Evolutionary conservation across 306 rosid species (phyloP).

Genomic region (Abrus precatorius): DNA sequence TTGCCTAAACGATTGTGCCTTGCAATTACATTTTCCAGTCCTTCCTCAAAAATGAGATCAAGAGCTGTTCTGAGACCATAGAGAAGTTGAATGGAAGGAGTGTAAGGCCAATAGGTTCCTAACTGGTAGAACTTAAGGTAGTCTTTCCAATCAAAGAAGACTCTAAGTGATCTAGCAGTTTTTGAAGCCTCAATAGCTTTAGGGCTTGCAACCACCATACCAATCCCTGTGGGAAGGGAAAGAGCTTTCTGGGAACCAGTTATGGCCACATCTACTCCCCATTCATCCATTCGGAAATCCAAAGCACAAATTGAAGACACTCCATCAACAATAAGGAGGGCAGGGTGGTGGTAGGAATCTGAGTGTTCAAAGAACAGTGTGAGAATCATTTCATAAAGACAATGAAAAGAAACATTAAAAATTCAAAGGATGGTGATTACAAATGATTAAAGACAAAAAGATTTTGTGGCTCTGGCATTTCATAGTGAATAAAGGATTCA

Average conservation of each 20-base stretch:
- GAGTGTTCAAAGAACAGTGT: conserved; percentile 50
- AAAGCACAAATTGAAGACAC: conserved; percentile 98
- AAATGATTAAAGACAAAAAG: conserved; percentile 2
- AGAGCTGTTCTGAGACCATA: conserved; percentile 93
- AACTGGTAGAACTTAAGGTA: conserved; percentile 91
- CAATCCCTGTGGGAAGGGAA: conserved; percentile 97
- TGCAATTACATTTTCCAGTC: conserved; percentile 87
- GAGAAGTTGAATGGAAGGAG: conserved; percentile 92
- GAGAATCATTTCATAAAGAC: conserved; percentile 29
- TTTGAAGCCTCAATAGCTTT: conserved; percentile 91
- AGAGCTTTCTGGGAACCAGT: conserved; percentile 99
- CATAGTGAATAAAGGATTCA: conserved; percentile 26
- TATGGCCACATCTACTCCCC: conserved; percentile 98
- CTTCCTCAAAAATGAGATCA: conserved; percentile 96
- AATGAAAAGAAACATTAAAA: background rate
- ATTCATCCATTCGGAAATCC: conserved; percentile 99
- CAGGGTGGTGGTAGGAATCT: conserved; percentile 91
- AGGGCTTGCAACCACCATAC: conserved; percentile 92
- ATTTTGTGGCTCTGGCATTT: conserved; percentile 10
- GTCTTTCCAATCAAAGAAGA: conserved; percentile 97
- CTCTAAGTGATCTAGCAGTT: conserved; percentile 83
- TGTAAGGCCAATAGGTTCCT: conserved; percentile 98
- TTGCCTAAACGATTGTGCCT: conserved; percentile 90
- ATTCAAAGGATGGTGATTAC: background rate
- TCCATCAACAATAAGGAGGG: conserved; percentile 96